These are phyloP conservation scores for Kickxella alabastrina DNA, from an alignment of 192 early-diverging fungal genomes.

Conservation along the genomic window DNA sequence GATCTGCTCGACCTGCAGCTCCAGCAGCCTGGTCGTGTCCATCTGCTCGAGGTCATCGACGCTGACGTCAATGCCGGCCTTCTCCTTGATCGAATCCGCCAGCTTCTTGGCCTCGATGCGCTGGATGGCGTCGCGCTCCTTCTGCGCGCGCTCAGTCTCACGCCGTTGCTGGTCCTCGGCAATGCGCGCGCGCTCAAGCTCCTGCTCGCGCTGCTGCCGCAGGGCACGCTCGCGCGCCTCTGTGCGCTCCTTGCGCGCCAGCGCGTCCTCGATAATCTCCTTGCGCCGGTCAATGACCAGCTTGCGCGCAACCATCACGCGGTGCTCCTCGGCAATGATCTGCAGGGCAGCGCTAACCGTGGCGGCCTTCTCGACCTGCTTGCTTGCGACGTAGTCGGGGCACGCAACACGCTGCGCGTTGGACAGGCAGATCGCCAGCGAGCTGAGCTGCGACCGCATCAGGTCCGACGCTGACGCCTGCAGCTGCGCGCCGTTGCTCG, in stretches of 20 bases:
- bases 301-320: constrained; percentile 69
- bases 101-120: constrained; percentile 79
- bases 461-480: constrained; percentile 83
- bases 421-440: constrained; percentile 79
- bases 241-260: constrained; percentile 76
- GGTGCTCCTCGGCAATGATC: constrained; percentile 79
- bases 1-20: constrained; percentile 83
- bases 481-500: constrained; percentile 77
- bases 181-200: constrained; percentile 73
- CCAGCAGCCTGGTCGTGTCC: constrained; percentile 73
- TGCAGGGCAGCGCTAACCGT: constrained; percentile 69
- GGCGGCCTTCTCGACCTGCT: constrained; percentile 61
- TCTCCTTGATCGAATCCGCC: constrained; percentile 71
- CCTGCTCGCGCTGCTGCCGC: constrained; percentile 72
- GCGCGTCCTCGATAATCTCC: constrained; percentile 69
- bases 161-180: constrained; percentile 82
- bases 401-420: constrained; percentile 82
- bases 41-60: constrained; percentile 76
- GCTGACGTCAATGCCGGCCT: constrained; percentile 56
- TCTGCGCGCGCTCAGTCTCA: constrained; percentile 73
- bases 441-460: constrained; percentile 89
- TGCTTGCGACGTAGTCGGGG: constrained; percentile 64
- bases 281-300: constrained; percentile 83
- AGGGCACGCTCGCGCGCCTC: constrained; percentile 75
- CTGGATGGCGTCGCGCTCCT: constrained; percentile 76